These are phyloP conservation scores for Dendrobium nobile DNA, from an alignment of 106 monocot genomes.

Conservation along the genomic window DNA sequence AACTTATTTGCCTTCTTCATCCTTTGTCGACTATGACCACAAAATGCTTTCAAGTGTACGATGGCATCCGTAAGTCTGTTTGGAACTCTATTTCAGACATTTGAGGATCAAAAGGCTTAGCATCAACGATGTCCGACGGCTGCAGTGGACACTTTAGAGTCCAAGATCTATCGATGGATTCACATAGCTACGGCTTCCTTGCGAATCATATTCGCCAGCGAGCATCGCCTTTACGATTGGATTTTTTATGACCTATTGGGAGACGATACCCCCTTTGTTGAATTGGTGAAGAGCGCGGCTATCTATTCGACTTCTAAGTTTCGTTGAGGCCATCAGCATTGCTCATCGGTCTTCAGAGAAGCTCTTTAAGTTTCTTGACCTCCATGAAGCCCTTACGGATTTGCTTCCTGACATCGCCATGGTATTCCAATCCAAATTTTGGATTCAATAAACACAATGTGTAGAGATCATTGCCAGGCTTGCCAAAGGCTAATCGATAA, in stretches of 20 bases:
- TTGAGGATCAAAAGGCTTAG: constrained; percentile 75
- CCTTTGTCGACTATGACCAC: no score
- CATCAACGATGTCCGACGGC: constrained; percentile 59
- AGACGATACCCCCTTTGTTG: constrained; percentile 41
- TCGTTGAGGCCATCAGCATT: constrained; percentile 68
- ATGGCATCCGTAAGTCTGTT: no score
- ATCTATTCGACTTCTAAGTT: constrained; percentile 52
- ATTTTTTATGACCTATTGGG: constrained; percentile 24
- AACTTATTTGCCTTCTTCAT: no score
- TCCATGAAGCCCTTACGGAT: constrained; percentile 54
- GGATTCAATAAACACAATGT: constrained; percentile 46
- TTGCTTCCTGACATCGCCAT: constrained; percentile 44
- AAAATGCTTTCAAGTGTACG: no score
- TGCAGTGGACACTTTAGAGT: constrained; percentile 52
- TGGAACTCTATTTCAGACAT: constrained; percentile 35
- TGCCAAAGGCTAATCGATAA: constrained; percentile 63
- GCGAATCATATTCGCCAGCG: constrained; percentile 61
- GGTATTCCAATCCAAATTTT: constrained; percentile 31
- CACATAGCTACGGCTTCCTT: constrained; percentile 50
- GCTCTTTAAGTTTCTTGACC: constrained; percentile 64
- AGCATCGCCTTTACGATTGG: constrained; percentile 36
- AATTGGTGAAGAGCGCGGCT: constrained; percentile 46
- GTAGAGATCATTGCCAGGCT: constrained; percentile 60
- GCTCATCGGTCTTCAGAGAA: constrained; percentile 67
- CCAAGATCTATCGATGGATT: constrained; percentile 80